These are phyloP conservation scores for Claviceps sp. DNA, from an alignment of 2,329 filamentous ascomycete genomes.

Conservation along the genomic window DNA sequence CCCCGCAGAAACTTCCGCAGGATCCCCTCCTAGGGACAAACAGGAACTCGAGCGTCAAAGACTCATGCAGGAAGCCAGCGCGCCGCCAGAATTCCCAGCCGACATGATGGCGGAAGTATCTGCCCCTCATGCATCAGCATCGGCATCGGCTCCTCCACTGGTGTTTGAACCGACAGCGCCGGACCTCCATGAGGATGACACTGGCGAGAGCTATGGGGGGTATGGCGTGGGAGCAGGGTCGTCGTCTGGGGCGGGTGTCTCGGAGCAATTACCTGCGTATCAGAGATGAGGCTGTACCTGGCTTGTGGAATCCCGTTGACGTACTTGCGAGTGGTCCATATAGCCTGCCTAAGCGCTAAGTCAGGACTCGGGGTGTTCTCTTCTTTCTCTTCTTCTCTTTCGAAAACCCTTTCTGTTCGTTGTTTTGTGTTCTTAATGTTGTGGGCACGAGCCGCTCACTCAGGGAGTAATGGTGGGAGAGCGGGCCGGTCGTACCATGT, in stretches of 20 bases:
- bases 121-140: not conserved
- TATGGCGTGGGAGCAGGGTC: slow-evolving; percentile 16
- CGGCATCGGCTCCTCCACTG: slow-evolving; percentile 6
- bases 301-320: not conserved
- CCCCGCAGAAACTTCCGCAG: slow-evolving; percentile 15
- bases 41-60: slow-evolving; percentile 58
- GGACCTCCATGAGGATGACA: slow-evolving; percentile 34
- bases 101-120: slow-evolving; percentile 27
- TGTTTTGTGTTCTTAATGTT: no score
- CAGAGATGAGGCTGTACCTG: slow-evolving; percentile 17
- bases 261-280: slow-evolving; percentile 27
- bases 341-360: no score
- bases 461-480: not conserved
- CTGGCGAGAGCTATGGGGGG: slow-evolving; percentile 27
- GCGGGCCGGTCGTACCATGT: not conserved
- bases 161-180: slow-evolving; percentile 39
- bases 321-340: no score
- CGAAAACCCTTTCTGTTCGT: no score
- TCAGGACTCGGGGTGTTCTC: not conserved
- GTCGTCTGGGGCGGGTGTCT: slow-evolving; percentile 9
- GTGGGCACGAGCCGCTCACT: not conserved
- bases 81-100: slow-evolving; percentile 44
- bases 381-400: not conserved
- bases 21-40: slow-evolving; percentile 46
- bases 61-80: slow-evolving; percentile 50